Evolutionary conservation across 129 eudicot genomes (phyloP), one percentile per base, ranked within the genome.

Genomic region (Artemisia tridentata): DNA sequence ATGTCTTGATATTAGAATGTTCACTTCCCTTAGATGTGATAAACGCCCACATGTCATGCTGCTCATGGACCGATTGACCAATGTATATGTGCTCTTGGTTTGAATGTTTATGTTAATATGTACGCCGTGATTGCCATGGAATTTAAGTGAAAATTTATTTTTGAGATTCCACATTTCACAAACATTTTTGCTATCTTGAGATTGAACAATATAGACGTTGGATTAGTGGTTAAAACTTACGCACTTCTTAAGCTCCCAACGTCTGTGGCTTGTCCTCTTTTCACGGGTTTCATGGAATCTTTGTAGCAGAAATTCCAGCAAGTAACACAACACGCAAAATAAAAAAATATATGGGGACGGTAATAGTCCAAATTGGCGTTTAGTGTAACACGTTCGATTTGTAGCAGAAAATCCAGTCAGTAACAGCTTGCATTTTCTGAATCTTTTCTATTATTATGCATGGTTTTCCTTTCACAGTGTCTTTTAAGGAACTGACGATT

Each of bases 391-490:
- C 15, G 49, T 62, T 62, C 1, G 5, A 16, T 62, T 62, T 62
- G 67, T 15, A 14, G 67, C 67, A 13, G n/a, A 62, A 62, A 62
- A 6, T 38, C 21, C 12, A 62, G 27, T 56, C 67, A 34, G 51
- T 17, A 64, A 41, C 54, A 65, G 27, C 5, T 65, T 43, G 69
- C 11, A 17, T 65, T 45, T 25, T 11, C 34, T 18, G 31, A 47
- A 49, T 14, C 19, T 13, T 51, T 13, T 31, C n/a, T 60, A 14
- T 58, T 34, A 47, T 12, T 67, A n/a, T 48, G 50, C 54, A 34
- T 65, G 67, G 19, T 51, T 17, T 41, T 29, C 17, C 47, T 64
- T 77, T 58, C 57, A 41, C 29, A 18, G n/a, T 69, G 58, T 18
- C 25, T 21, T 29, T 11, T 23, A 21, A 69, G 43, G 3, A 58